Percentiles rank a stretch among this genome's conserved stretches.
These are phyloP conservation scores for Stachybotrys elegans DNA, from an alignment of 2,329 filamentous ascomycete species.

Conservation along the genomic window DNA sequence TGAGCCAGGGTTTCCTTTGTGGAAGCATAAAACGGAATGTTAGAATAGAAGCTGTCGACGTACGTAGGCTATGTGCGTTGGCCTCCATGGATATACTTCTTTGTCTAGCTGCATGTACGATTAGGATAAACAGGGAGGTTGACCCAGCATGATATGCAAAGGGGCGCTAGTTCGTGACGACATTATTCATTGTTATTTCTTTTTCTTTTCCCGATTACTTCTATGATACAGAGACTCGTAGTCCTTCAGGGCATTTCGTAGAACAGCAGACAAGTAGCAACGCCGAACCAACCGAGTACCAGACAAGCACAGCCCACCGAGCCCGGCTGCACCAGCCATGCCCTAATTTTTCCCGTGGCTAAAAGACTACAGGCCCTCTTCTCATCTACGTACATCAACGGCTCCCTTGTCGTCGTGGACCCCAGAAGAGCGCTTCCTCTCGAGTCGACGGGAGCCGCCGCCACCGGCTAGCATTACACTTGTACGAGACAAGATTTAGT, in stretches of 20 bases:
- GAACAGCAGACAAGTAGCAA: neutral
- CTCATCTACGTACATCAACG: neutral
- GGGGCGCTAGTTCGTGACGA: too few relatives aligned
- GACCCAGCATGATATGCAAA: too few relatives aligned
- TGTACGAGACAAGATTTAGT: conserved; percentile 37
- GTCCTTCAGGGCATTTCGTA: neutral
- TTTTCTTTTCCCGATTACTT: conserved; percentile 18
- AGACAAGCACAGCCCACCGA: neutral
- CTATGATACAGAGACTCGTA: conserved; percentile 28
- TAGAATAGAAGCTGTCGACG: too few relatives aligned
- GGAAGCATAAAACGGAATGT: too few relatives aligned
- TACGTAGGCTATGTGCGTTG: too few relatives aligned
- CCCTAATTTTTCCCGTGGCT: neutral
- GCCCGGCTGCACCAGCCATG: neutral
- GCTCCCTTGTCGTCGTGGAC: neutral
- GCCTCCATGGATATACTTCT: too few relatives aligned
- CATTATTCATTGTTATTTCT: conserved; percentile 9
- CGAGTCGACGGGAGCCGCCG: neutral
- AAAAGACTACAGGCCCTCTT: neutral
- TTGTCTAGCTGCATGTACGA: too few relatives aligned
- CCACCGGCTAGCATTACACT: too few relatives aligned
- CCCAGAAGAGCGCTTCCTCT: conserved; percentile 4
- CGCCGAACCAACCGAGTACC: neutral
- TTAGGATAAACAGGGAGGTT: too few relatives aligned
- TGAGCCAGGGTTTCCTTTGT: too few relatives aligned